phyloP scores from a whole-genome alignment of 257 asterid species.

The Solanum commersonii region DNA sequence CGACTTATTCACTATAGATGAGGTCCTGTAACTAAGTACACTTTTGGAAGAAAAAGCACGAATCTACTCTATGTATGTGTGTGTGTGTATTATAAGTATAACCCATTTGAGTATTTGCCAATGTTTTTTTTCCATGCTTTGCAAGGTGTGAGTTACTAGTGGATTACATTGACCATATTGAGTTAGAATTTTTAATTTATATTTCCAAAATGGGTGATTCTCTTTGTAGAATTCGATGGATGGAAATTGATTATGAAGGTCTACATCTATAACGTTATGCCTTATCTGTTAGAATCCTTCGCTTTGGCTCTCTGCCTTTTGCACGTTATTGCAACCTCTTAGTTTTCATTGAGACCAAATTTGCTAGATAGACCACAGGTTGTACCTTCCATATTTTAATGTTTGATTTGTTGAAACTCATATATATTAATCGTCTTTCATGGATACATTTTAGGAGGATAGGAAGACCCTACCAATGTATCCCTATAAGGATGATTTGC shows the following conservation, averaged over 20 bases:
- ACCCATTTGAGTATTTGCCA: background rate
- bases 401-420: background rate
- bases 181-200: background rate
- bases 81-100: background rate
- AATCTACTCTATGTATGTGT: background rate
- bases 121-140: background rate
- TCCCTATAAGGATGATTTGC: conserved; percentile 69
- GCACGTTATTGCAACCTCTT: background rate
- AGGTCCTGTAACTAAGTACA: background rate
- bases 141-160: background rate
- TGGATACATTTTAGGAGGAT: conserved; percentile 39
- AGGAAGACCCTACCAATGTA: conserved; percentile 77
- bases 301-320: background rate
- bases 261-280: background rate
- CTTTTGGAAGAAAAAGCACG: background rate
- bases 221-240: background rate
- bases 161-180: background rate
- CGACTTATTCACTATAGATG: background rate
- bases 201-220: background rate
- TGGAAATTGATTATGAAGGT: background rate
- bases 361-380: background rate
- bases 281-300: background rate
- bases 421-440: background rate
- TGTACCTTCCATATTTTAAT: background rate
- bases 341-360: background rate